Conservation (phyloP, 2,329 filamentous ascomycete species). For the Monosporascus cannonballus region DNA sequence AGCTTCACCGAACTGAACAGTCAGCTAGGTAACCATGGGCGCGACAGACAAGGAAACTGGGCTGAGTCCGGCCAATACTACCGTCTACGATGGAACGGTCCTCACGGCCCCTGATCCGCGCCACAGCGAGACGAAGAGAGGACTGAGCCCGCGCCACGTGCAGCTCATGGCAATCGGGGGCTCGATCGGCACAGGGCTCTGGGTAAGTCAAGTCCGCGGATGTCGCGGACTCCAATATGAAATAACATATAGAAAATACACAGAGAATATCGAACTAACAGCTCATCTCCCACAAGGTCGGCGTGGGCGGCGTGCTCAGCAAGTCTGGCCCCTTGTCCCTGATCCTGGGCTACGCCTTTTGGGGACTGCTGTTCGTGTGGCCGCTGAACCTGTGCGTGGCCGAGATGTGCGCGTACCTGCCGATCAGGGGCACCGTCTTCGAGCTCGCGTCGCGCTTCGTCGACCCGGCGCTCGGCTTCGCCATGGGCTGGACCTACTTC, state of each 20-base stretch:
- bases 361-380: conserved; percentile 39
- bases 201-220: conserved; percentile 15
- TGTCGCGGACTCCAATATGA: no score
- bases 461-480: conserved; percentile 52
- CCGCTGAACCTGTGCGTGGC: conserved; percentile 41
- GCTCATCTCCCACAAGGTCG: conserved; percentile 20
- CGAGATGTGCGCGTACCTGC: conserved; percentile 53
- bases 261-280: background rate
- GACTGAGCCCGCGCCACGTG: conserved; percentile 33
- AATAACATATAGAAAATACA: no score
- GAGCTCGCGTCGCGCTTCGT: conserved; percentile 49
- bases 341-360: conserved; percentile 38
- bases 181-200: conserved; percentile 40
- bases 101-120: background rate
- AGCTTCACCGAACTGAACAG: no score
- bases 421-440: conserved; percentile 47
- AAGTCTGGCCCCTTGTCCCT: conserved; percentile 37
- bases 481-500: conserved; percentile 47
- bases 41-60: no score
- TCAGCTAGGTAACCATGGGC: no score
- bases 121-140: conserved; percentile 16
- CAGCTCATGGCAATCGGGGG: conserved; percentile 45
- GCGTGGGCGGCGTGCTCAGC: conserved; percentile 36
- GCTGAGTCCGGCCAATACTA: no score
- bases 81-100: conserved; percentile 1